These are phyloP conservation scores for Danielia oregonensis DNA, from an alignment of 805 yeast genomes.

Conservation along the genomic window DNA sequence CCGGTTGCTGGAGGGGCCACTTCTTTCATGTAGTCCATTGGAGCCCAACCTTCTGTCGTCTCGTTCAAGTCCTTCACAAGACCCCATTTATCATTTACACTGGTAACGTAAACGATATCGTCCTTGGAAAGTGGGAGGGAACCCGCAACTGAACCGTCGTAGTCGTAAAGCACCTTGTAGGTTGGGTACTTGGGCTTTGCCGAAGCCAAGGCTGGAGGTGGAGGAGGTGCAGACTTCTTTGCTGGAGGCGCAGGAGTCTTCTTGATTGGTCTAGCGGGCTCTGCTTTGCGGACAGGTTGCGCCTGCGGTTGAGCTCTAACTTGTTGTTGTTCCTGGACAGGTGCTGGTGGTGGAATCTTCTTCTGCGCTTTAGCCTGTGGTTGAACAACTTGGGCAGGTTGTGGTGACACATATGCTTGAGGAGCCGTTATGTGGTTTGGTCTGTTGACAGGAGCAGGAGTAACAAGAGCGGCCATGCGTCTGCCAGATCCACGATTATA, in stretches of 20 bases:
- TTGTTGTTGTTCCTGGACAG: constrained; percentile 1
- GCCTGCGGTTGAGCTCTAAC: constrained; percentile 1
- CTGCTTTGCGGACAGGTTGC: constrained; percentile 4
- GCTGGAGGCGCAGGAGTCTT: constrained; percentile 61
- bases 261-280: constrained; percentile 23
- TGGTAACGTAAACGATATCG: constrained; percentile 66
- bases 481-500: constrained; percentile 29
- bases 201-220: constrained; percentile 61
- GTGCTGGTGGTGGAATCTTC: constrained; percentile 3
- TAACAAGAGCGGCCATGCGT: constrained; percentile 7
- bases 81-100: constrained; percentile 91
- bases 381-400: constrained; percentile 20
- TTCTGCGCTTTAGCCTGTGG: not conserved
- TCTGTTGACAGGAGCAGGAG: constrained; percentile 17
- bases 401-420: constrained; percentile 11
- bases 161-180: constrained; percentile 82
- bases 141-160: constrained; percentile 80
- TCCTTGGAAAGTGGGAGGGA: constrained; percentile 77
- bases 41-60: constrained; percentile 92
- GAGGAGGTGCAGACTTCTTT: constrained; percentile 42
- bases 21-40: constrained; percentile 80
- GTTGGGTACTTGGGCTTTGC: constrained; percentile 68
- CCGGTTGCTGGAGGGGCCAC: constrained; percentile 45
- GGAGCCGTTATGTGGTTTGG: constrained; percentile 1
- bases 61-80: constrained; percentile 77